These are phyloP conservation scores for Aspergillus ostianus DNA, from an alignment of 495 filamentous ascomycete species.

Conservation along the genomic window DNA sequence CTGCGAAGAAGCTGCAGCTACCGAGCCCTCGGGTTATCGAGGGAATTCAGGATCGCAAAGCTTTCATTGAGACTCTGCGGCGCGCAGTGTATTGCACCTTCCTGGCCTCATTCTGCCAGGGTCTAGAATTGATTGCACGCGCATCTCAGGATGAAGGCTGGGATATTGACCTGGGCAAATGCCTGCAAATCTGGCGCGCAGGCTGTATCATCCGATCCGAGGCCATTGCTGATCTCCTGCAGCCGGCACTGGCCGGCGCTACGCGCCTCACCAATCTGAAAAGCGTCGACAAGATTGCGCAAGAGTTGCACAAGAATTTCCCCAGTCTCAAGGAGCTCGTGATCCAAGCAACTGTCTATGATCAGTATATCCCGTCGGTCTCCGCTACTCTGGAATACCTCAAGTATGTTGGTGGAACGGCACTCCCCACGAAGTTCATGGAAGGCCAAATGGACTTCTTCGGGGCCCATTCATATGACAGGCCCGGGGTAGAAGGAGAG, in stretches of 20 bases:
- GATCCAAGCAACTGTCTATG: constrained; percentile 53
- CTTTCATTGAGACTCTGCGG: constrained; percentile 59
- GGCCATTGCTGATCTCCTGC: constrained; percentile 60
- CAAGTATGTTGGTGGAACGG: constrained; percentile 59
- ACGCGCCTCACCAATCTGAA: constrained; percentile 39
- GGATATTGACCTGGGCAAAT: constrained; percentile 57
- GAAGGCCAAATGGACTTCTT: constrained; percentile 78
- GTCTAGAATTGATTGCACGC: constrained; percentile 62
- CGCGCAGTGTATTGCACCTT: constrained; percentile 62
- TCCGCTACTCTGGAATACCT: constrained; percentile 67
- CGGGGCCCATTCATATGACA: constrained; percentile 67
- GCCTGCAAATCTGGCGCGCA: constrained; percentile 68
- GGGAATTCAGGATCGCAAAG: constrained; percentile 38
- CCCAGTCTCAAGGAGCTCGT: constrained; percentile 57
- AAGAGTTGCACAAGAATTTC: constrained; percentile 53
- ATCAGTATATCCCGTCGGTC: constrained; percentile 63
- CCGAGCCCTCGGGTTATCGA: constrained; percentile 42
- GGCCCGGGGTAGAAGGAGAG: constrained; percentile 38
- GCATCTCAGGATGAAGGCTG: constrained; percentile 61
- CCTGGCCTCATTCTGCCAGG: constrained; percentile 64
- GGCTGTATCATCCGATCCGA: constrained; percentile 76
- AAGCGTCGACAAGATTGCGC: constrained; percentile 49
- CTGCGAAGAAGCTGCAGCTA: constrained; percentile 43
- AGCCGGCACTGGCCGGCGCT: constrained; percentile 35
- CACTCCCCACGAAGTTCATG: constrained; percentile 67